Percentiles rank a stretch among this genome's conserved stretches.
These are phyloP conservation scores for Raffaelea ambrosiae DNA, from an alignment of 2,329 filamentous ascomycete species.

Conservation along the genomic window DNA sequence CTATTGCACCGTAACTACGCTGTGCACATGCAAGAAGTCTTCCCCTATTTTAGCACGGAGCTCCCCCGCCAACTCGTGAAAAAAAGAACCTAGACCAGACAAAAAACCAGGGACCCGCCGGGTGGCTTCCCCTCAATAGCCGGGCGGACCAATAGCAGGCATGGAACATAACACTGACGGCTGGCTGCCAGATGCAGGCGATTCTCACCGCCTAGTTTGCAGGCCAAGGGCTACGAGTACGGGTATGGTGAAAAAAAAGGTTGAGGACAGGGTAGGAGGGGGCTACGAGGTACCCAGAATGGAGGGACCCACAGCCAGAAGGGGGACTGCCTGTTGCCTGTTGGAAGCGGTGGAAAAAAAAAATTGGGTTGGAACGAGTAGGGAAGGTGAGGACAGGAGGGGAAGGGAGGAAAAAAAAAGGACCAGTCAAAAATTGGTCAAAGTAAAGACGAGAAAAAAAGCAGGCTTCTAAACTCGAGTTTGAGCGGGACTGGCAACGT, in stretches of 20 bases:
- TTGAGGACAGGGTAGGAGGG: background rate
- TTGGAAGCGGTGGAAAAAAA: background rate
- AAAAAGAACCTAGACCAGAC: too few species aligned
- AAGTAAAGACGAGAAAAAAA: too few species aligned
- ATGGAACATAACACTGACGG: constrained; percentile 1
- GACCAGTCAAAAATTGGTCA: too few species aligned
- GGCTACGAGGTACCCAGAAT: too few species aligned
- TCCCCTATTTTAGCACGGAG: constrained; percentile 4
- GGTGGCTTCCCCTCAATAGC: constrained; percentile 1
- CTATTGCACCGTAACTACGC: too few species aligned
- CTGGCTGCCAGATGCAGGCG: background rate
- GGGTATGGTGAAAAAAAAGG: background rate
- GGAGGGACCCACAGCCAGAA: too few species aligned
- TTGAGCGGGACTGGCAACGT: too few species aligned
- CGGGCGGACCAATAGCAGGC: constrained; percentile 2
- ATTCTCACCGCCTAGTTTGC: constrained; percentile 9
- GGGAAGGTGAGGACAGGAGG: background rate
- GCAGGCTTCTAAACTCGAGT: too few species aligned
- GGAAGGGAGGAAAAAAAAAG: background rate
- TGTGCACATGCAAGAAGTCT: too few species aligned
- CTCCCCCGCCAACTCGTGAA: constrained; percentile 4
- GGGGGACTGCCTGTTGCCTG: too few species aligned
- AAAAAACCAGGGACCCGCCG: background rate
- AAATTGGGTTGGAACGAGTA: background rate
- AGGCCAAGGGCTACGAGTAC: too few species aligned